A percentile compares a stretch with the other conserved stretches of the same genome.
These are phyloP conservation scores for Cryptosporidium meleagridis DNA, from an alignment of 169 alveolate genomes.

Conservation along the genomic window DNA sequence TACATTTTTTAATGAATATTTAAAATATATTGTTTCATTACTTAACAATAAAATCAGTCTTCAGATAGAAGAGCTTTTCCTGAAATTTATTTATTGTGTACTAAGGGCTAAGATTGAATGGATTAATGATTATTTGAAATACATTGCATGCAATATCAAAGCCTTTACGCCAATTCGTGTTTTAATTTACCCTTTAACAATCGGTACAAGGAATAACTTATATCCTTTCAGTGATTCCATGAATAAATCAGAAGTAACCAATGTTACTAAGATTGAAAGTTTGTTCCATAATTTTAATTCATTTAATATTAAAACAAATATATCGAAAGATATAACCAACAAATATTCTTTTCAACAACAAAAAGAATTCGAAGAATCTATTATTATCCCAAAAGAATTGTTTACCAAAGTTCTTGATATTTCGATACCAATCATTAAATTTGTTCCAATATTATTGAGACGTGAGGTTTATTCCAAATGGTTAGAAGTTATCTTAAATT, in stretches of 20 bases:
- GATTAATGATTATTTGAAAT: conserved; percentile 20
- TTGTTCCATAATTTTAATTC: not conserved
- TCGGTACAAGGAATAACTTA: conserved; percentile 16
- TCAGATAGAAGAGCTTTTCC: conserved; percentile 49
- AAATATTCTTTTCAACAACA: conserved; percentile 28
- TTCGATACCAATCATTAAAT: conserved; percentile 38
- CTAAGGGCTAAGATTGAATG: conserved; percentile 14
- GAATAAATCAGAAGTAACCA: not conserved
- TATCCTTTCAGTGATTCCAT: not conserved
- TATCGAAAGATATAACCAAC: conserved; percentile 4
- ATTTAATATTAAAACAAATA: conserved; percentile 1
- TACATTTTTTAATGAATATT: conserved; percentile 29
- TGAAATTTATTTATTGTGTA: conserved; percentile 20
- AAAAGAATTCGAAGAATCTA: not conserved
- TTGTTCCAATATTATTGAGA: conserved; percentile 34
- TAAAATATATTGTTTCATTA: conserved; percentile 36
- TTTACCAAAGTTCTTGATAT: conserved; percentile 29
- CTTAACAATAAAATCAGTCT: conserved; percentile 44
- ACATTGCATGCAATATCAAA: not conserved
- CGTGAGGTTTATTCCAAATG: not conserved
- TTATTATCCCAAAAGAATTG: conserved; percentile 13
- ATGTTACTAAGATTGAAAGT: not conserved
- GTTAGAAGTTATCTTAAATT: conserved; percentile 5
- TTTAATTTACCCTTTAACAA: conserved; percentile 34
- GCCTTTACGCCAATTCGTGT: conserved; percentile 55